Conservation (phyloP, 192 early-diverging fungal genomes). For the Backusella westeae region DNA sequence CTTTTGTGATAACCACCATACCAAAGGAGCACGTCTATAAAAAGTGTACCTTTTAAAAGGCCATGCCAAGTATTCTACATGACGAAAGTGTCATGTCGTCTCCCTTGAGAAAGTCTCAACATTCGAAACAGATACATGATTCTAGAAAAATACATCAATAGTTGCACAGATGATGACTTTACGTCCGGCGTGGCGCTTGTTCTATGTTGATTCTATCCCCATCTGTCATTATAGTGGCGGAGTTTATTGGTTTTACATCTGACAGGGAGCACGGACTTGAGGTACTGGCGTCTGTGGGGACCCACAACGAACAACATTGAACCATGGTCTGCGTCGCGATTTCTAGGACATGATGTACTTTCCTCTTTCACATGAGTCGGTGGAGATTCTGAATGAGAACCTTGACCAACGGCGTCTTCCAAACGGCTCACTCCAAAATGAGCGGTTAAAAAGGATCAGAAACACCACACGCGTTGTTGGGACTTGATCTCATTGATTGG, state of each 20-base stretch:
- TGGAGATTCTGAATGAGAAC: constrained; percentile 51
- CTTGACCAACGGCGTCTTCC: constrained; percentile 65
- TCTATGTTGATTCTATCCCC: constrained; percentile 84
- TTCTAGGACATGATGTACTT: constrained; percentile 74
- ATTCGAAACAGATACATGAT: constrained; percentile 71
- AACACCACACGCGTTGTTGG: constrained; percentile 81
- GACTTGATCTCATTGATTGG: constrained; percentile 69
- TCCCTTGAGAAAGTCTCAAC: constrained; percentile 77
- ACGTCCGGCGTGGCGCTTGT: constrained; percentile 73
- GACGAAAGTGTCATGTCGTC: constrained; percentile 73
- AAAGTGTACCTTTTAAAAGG: constrained; percentile 73
- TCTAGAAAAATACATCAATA: constrained; percentile 50
- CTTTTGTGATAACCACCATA: too few relatives aligned
- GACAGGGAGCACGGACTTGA: constrained; percentile 75
- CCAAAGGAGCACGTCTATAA: constrained; percentile 66
- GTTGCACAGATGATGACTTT: constrained; percentile 48
- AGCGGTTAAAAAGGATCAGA: constrained; percentile 53
- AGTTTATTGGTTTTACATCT: constrained; percentile 81
- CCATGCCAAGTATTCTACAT: constrained; percentile 69
- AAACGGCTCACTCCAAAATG: constrained; percentile 62
- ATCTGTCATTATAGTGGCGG: constrained; percentile 72
- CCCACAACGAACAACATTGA: not conserved
- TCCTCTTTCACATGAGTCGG: constrained; percentile 63
- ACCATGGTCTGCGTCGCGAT: constrained; percentile 65
- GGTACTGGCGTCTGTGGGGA: constrained; percentile 66